These are phyloP conservation scores for Fusarium falciforme DNA, from an alignment of 2,329 filamentous ascomycete species.

Conservation along the genomic window DNA sequence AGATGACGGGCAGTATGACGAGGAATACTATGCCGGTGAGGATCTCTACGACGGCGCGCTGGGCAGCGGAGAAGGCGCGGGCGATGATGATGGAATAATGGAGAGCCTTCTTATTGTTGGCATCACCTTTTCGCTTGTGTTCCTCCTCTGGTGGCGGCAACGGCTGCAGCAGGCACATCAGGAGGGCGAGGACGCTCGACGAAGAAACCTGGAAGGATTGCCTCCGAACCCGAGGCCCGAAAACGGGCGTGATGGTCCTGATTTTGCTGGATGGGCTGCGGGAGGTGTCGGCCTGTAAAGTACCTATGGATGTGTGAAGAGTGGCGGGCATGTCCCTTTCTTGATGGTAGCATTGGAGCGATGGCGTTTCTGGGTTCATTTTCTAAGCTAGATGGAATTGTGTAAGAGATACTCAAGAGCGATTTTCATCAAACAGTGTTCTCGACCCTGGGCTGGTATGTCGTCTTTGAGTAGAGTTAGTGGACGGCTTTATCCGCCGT, in stretches of 20 bases:
- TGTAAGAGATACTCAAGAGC: background rate
- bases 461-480: background rate
- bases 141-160: conserved; percentile 85
- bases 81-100: conserved; percentile 79
- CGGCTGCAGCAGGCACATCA: conserved; percentile 70
- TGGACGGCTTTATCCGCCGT: background rate
- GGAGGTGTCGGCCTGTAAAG: conserved; percentile 50
- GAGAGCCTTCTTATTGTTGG: conserved; percentile 88
- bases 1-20: conserved; percentile 74
- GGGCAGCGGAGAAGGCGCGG: conserved; percentile 69
- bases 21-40: conserved; percentile 64
- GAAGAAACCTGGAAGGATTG: conserved; percentile 47
- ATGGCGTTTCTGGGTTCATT: conserved; percentile 45
- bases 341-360: conserved; percentile 42
- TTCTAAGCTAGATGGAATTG: conserved; percentile 14
- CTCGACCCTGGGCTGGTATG: background rate
- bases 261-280: conserved; percentile 52
- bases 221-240: conserved; percentile 41
- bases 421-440: background rate
- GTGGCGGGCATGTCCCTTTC: conserved; percentile 31
- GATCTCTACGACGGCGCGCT: conserved; percentile 67
- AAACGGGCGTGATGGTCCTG: conserved; percentile 35
- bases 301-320: background rate
- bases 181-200: conserved; percentile 48
- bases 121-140: conserved; percentile 77